Evolutionary conservation across 2,329 filamentous ascomycete species (phyloP), one percentile per base, ranked within the genome.

Genomic region (Acrodontium crateriforme): DNA sequence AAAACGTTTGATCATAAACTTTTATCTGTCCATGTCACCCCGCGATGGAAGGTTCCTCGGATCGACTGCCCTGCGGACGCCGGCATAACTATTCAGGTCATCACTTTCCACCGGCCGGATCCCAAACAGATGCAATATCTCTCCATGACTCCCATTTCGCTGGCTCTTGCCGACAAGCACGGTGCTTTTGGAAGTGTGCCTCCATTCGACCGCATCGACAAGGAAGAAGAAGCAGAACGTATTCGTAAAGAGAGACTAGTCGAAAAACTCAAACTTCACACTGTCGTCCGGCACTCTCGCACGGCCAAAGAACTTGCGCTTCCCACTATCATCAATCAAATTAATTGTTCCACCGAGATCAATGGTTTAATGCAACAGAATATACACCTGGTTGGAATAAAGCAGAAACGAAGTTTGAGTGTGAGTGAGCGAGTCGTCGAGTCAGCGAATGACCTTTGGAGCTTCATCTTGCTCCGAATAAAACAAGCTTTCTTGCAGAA

Each of bases 61-160:
- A 74, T 98, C 34, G 73, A 71, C 31, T 91, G 80, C 39, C 65
- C 68, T 1, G 40, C 54, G 32, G 67, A 74, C 25, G 69, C 70
- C 36, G 72, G 73, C 4, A 65, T 78, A 12, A 82, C 75, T 24
- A 71, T 92, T 24, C 89, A 98, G 50, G 70, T 94, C 24, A 79
- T 95, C 32, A 65, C 91, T 32, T 98, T 91, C 54, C 75, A 93
- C 44, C 69, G 85, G 25, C 89, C 89, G 1, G 70, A 78, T 31
- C 87, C 89, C 0, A 74, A 69, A 17, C 71, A 75, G 30, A 95
- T 98, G 89, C 87, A 98, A 55, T 98, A 95, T 54, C 78, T 95
- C 42, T 98, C 89, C 1, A 63, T 94, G 12, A 71, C 74, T 16
- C 87, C 89, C 0, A 95, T 98, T 28, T 77, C 84, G 1, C 65